Percentiles rank a stretch among this genome's conserved stretches.
These are phyloP conservation scores for Dactylis glomerata DNA, from an alignment of 176 grass and related monocot species.

Conservation along the genomic window DNA sequence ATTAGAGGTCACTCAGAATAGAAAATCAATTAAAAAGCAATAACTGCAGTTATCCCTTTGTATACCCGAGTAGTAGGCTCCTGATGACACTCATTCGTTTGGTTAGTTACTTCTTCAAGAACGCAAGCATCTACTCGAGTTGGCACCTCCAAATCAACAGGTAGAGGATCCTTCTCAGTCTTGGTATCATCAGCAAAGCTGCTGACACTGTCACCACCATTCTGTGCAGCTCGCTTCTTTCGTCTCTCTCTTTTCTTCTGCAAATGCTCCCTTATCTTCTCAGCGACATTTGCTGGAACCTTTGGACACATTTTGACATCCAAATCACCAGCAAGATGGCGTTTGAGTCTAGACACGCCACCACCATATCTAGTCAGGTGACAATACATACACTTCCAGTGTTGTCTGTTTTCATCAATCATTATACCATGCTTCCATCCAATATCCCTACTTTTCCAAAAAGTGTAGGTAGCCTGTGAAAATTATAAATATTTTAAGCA, in stretches of 20 bases:
- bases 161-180: slow-evolving; percentile 31
- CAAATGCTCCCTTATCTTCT: slow-evolving; percentile 63
- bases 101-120: slow-evolving; percentile 51
- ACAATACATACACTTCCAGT: slow-evolving; percentile 91
- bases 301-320: slow-evolving; percentile 81
- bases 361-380: slow-evolving; percentile 76
- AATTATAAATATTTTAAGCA: slow-evolving; percentile 20
- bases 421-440: slow-evolving; percentile 72
- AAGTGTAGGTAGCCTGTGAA: slow-evolving; percentile 39
- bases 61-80: slow-evolving; percentile 35
- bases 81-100: slow-evolving; percentile 24
- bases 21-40: slow-evolving; percentile 7
- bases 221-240: slow-evolving; percentile 36
- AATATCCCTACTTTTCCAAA: slow-evolving; percentile 74
- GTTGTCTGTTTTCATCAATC: slow-evolving; percentile 73
- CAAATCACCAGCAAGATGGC: slow-evolving; percentile 79
- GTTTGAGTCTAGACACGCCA: slow-evolving; percentile 90
- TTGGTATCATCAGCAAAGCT: slow-evolving; percentile 23
- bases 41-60: slow-evolving; percentile 10
- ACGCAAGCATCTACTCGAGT: slow-evolving; percentile 23
- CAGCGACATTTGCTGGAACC: slow-evolving; percentile 65
- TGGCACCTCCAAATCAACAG: slow-evolving; percentile 16
- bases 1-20: background rate
- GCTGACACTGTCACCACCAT: slow-evolving; percentile 26
- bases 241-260: slow-evolving; percentile 50